Base-by-base conservation (phyloP, 148 eudicot genomes). In the Rhododendron vialii region DNA sequence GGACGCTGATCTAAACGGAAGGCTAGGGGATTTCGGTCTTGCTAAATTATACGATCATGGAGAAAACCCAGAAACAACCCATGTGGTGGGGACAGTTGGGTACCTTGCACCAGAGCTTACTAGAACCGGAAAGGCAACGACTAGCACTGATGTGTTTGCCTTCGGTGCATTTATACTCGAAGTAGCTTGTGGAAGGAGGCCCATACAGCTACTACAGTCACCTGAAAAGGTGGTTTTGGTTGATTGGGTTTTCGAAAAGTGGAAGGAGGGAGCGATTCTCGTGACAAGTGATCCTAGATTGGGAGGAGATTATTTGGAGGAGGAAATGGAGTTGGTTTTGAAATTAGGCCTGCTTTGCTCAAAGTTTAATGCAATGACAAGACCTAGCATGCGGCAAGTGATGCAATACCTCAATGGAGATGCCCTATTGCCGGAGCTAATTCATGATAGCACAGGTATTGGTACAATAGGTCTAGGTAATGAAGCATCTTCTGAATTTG, bases 11-110 rank as follows among this genome's bases (percentile, higher is more conserved):
- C 78, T 91, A 71, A 88, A 86, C 28, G 93, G 90, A 24, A 87
- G 91, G n/a, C 84, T 91, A n/a, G 93, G 93, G 26, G 93, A 91
- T 67, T 91, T 91, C 35, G 91, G 93, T 35, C 86, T 91, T 17
- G 90, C 92, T 14, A 83, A 88, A 48, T 83, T 91, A 55, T 88
- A 88, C 24, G 91, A 91, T 81, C 92, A 89, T 71, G 92, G 92
- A 7, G 30, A 89, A 24, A 88, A 91, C 77, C 91, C 92, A 17
- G 89, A 86, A 20, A 91, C 91, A 0, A 91, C 92, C 14, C 89
- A 91, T 81, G 86, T 91, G 11, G 92, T 89, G 22, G 92, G 92
- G 38, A 91, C 92, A 5, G 83, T 89, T 20, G 92, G 92, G 38
- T 91, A 91, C 12, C 88, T 91, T 22, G 92, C 92, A 12, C 92